These are phyloP conservation scores for Noccaea caerulescens DNA, from an alignment of 345 rosid species.

Conservation along the genomic window DNA sequence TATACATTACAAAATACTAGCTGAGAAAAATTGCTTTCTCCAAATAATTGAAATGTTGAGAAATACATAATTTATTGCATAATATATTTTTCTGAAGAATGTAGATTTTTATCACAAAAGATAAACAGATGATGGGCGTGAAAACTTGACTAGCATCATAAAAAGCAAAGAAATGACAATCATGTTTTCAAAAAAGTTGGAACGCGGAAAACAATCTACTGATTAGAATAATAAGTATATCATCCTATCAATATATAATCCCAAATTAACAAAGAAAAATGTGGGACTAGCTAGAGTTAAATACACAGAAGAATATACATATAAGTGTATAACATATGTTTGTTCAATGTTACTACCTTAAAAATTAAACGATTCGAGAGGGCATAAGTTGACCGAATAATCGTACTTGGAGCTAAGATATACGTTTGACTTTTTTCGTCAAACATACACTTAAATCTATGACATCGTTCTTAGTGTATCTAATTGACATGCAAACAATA, in stretches of 20 bases:
- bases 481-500: constrained; percentile 31
- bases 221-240: not conserved
- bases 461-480: constrained; percentile 32
- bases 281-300: not conserved
- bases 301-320: not conserved
- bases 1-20: not conserved
- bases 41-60: not conserved
- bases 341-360: not conserved
- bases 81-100: not conserved
- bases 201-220: not conserved
- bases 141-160: constrained; percentile 5
- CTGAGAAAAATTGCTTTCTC: no score
- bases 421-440: constrained; percentile 8
- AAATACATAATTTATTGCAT: not conserved
- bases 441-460: constrained; percentile 28
- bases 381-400: not conserved
- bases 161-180: not conserved
- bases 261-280: not conserved
- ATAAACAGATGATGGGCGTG: constrained; percentile 5
- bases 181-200: not conserved
- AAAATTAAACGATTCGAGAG: not conserved
- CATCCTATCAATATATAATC: not conserved
- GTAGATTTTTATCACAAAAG: not conserved
- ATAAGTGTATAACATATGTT: not conserved
- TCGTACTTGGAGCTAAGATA: constrained; percentile 4